Evolutionary conservation across 2,329 filamentous ascomycete species (phyloP).

Genomic region (Monosporascus sp.): DNA sequence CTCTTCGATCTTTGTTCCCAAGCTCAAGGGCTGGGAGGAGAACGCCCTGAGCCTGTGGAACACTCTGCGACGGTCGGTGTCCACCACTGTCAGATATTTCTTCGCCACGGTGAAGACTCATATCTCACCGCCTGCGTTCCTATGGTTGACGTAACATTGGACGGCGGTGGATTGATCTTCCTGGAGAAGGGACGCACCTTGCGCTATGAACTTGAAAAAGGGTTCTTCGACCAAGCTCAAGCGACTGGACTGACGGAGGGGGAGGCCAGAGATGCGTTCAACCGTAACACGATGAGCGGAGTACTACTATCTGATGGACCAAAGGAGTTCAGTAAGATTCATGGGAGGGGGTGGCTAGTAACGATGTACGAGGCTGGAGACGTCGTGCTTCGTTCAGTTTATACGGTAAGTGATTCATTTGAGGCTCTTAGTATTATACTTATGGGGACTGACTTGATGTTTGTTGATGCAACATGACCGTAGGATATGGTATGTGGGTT

Average conservation of each 20-base stretch:
- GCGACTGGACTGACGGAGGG: conserved; percentile 45
- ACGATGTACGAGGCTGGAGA: conserved; percentile 35
- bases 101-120: conserved; percentile 49
- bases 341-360: conserved; percentile 30
- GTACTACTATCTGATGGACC: conserved; percentile 49
- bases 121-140: conserved; percentile 54
- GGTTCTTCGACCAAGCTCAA: conserved; percentile 44
- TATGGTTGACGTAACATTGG: conserved; percentile 47
- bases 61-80: conserved; percentile 52
- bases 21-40: conserved; percentile 50
- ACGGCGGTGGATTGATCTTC: conserved; percentile 56
- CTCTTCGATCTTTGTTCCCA: conserved; percentile 44
- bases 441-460: conserved; percentile 51
- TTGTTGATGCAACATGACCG: conserved; percentile 45
- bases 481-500: conserved; percentile 40
- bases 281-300: conserved; percentile 54
- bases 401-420: conserved; percentile 22
- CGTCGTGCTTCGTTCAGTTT: conserved; percentile 33
- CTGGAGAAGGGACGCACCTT: conserved; percentile 44
- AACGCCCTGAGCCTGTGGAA: conserved; percentile 40
- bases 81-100: conserved; percentile 57
- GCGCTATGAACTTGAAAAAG: conserved; percentile 44
- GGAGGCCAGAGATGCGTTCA: conserved; percentile 47
- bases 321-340: conserved; percentile 26
- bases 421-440: conserved; percentile 34